Conservation (phyloP, 2,329 filamentous ascomycete genomes). For the Talaromyces marneffei region DNA sequence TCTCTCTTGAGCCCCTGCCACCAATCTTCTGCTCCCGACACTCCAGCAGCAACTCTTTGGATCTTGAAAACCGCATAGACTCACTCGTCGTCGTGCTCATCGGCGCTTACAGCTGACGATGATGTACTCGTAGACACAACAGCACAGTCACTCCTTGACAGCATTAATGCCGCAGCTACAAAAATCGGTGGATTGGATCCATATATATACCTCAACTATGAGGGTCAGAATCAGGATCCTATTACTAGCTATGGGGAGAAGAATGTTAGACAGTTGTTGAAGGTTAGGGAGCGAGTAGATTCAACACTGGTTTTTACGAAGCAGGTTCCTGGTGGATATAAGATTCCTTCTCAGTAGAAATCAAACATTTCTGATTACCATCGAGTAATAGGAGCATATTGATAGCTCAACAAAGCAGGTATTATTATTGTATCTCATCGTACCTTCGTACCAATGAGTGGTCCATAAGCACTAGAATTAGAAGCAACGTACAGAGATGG, state of each 20-base stretch:
- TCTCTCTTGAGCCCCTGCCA: slow-evolving; percentile 1
- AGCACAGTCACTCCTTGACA: not conserved
- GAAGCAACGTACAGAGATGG: not conserved
- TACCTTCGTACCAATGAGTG: not conserved
- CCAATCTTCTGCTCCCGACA: slow-evolving; percentile 2
- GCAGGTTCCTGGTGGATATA: slow-evolving; percentile 8
- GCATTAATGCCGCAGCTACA: not conserved
- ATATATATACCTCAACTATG: slow-evolving; percentile 5
- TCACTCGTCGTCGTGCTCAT: slow-evolving; percentile 1
- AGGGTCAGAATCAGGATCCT: slow-evolving; percentile 1
- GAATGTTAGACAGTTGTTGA: not conserved
- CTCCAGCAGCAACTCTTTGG: not conserved
- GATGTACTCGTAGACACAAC: not conserved
- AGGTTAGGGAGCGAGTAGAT: slow-evolving; percentile 1
- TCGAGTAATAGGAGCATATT: not conserved
- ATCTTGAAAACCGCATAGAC: not conserved
- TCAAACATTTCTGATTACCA: not conserved
- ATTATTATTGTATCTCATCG: not conserved
- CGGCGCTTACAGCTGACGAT: not conserved
- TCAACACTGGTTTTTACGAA: slow-evolving; percentile 3
- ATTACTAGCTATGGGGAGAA: slow-evolving; percentile 4
- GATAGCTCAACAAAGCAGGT: not conserved
- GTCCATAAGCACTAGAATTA: not conserved
- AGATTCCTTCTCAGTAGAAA: not conserved
- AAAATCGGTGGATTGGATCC: not conserved